Base-by-base conservation (phyloP, 2,329 filamentous ascomycete species). In the Ophiocordyceps robertsii region DNA sequence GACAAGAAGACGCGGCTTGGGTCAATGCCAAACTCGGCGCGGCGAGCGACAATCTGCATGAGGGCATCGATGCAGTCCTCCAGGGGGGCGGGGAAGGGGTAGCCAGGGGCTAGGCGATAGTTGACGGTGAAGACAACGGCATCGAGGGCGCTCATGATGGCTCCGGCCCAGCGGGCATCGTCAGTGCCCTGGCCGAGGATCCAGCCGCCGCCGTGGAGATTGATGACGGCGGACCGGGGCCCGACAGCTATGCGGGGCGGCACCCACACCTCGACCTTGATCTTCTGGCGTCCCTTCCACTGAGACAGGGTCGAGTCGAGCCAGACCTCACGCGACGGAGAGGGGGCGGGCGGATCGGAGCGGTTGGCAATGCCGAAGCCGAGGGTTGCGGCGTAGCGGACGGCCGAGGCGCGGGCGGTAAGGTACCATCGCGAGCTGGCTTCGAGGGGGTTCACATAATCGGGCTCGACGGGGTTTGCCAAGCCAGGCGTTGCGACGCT, bases 131-230 rank as follows among this genome's bases (percentile, higher is more conserved):
- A 70, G 43, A 81, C 69, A 19, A 82, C 64, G 27, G 72, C 75
- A 41, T 74, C 68, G 12, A 73, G 62, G 5, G 67, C 61, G 24
- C 70, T 60, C 33, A 72, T 59, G 4, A 79, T 69, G 31, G 68
- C 62, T 4, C 69, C 65, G 6, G 72, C 74, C 66, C 77, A 82
- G 36, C 76, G 67, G 13, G 75, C 71, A 52, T 82, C 79, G 53
- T 82, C 75, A 4, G 73, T 78, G 4, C 71, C 75, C 38, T 68
- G 68, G 12, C 80, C 80, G 29, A 82, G 59, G 7, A 77, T 74
- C 60, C 80, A 82, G 6, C 80, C 80, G 19, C 80, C 80, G 24
- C 79, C 79, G 52, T 84, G 80, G 51, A 79, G 80, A 55, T 81
- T 80, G 49, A 83, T 66, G 27, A 83, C 66, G 16, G 73, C 73